Evolutionary conservation across 148 eudicot species (phyloP).

Genomic region (Heliamphora exappendiculata): DNA sequence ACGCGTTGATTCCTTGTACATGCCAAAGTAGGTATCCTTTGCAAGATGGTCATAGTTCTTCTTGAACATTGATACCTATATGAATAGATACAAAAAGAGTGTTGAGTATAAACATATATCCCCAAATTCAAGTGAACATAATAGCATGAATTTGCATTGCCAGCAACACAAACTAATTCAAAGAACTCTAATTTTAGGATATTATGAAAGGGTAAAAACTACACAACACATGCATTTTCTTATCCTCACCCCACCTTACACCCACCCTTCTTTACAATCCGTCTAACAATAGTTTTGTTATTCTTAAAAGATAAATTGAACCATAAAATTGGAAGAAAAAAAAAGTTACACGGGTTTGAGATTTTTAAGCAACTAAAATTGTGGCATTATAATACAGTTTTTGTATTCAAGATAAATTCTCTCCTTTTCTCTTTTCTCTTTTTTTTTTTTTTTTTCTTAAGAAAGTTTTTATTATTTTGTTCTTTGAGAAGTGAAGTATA

Average conservation of each 20-base stretch:
- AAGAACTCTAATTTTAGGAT: neutral
- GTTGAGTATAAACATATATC: neutral
- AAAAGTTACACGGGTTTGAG: neutral
- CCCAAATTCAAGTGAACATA: neutral
- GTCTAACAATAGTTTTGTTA: too few species aligned
- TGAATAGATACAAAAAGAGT: slow-evolving; percentile 6
- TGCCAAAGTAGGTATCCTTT: slow-evolving; percentile 78
- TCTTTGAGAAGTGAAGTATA: too few species aligned
- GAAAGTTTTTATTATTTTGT: too few species aligned
- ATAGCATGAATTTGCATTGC: neutral
- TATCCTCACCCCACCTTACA: neutral
- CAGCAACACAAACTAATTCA: neutral
- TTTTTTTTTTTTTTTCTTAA: neutral
- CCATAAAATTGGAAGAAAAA: neutral
- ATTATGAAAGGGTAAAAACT: neutral
- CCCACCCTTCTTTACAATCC: too few species aligned
- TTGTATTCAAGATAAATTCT: neutral
- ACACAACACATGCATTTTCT: neutral
- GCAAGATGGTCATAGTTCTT: slow-evolving; percentile 89
- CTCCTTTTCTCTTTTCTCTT: too few species aligned
- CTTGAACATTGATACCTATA: slow-evolving; percentile 84
- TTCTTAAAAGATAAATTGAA: neutral
- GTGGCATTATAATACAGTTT: neutral
- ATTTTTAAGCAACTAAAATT: slow-evolving; percentile 2
- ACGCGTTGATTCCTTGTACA: slow-evolving; percentile 86